Conservation (phyloP, 768 basidiomycete genomes). For the Boletus coccyginus region DNA sequence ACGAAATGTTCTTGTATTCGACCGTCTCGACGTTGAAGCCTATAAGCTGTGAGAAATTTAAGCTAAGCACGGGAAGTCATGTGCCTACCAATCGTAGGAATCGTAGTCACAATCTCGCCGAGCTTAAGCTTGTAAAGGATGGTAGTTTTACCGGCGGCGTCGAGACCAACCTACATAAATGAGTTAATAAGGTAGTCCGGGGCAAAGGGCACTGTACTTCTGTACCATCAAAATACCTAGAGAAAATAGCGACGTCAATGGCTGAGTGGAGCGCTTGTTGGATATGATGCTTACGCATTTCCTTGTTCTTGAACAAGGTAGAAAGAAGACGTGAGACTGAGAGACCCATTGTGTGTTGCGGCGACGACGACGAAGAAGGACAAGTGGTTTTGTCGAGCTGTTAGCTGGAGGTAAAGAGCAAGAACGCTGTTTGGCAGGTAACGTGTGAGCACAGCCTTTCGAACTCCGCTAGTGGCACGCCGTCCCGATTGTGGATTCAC, state of each 20-base stretch:
- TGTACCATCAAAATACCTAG: constrained; percentile 94
- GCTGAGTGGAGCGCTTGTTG: constrained; percentile 18
- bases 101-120: constrained; percentile 99
- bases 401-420: constrained; percentile 29
- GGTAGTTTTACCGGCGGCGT: constrained; percentile 98
- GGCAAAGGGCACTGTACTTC: constrained; percentile 20
- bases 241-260: constrained; percentile 27
- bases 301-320: constrained; percentile 95
- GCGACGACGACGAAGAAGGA: constrained; percentile 30
- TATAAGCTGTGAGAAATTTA: constrained; percentile 34
- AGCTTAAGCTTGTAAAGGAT: constrained; percentile 99
- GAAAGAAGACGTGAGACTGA: constrained; percentile 72
- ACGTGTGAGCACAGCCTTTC: constrained; percentile 32
- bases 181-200: constrained; percentile 9
- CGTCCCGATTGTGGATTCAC: background rate
- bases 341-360: constrained; percentile 66
- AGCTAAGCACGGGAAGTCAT: constrained; percentile 3
- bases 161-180: constrained; percentile 82
- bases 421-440: constrained; percentile 32
- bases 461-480: constrained; percentile 33
- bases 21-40: constrained; percentile 99
- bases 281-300: constrained; percentile 82
- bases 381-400: constrained; percentile 25
- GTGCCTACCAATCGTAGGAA: constrained; percentile 94
- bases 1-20: constrained; percentile 99